Conservation (phyloP, 257 asterid species). For the Gentiana dahurica region DNA sequence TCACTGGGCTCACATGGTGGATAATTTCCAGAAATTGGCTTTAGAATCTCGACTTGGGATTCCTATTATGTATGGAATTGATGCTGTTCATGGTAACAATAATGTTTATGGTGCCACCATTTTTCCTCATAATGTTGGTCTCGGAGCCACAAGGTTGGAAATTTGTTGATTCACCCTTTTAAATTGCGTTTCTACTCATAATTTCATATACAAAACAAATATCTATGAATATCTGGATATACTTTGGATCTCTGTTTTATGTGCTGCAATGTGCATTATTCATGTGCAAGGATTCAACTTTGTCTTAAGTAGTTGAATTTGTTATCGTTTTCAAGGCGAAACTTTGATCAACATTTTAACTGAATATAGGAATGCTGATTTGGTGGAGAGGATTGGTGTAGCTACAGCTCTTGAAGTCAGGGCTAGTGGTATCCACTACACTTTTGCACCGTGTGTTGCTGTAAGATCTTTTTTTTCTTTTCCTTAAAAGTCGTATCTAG, state of each 20-base stretch:
- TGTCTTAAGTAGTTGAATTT: not conserved
- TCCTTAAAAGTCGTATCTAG: not conserved
- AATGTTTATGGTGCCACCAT: constrained; percentile 34
- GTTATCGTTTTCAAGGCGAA: no score
- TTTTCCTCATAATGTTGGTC: constrained; percentile 34
- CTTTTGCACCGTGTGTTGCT: constrained; percentile 85
- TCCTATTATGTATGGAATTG: constrained; percentile 28
- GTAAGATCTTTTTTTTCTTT: constrained; percentile 30
- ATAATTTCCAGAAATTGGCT: constrained; percentile 28
- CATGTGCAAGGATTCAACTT: no score
- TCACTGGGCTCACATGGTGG: constrained; percentile 41
- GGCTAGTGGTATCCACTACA: constrained; percentile 61
- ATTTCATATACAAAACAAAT: no score
- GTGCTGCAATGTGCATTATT: no score
- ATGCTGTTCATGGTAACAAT: constrained; percentile 38
- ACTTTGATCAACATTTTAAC: not conserved
- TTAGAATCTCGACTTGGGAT: constrained; percentile 34
- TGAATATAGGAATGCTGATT: constrained; percentile 33
- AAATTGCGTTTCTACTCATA: no score
- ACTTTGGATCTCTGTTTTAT: no score
- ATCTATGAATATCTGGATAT: no score
- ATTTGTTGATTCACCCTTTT: not conserved
- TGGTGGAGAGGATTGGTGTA: constrained; percentile 55
- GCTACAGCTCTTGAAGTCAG: constrained; percentile 82
- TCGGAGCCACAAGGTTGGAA: constrained; percentile 37